phyloP scores from a whole-genome alignment of 352 stramenopile genomes.

The Phytophthora pistaciae region DNA sequence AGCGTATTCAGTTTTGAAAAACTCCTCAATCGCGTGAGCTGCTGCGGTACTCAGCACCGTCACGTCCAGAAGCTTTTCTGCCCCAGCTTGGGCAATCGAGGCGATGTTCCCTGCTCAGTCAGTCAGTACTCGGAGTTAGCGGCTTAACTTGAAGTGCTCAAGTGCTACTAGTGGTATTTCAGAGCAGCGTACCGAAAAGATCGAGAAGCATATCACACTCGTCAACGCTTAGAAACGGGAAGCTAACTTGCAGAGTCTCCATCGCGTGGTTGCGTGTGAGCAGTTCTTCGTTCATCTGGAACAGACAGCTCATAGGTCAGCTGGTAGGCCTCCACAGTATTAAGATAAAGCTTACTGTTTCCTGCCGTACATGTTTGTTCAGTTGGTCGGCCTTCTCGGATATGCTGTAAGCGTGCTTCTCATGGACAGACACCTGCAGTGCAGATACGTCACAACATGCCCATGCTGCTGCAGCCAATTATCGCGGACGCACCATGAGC shows the following conservation, averaged over 20 bases:
- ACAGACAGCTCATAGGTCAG: background rate
- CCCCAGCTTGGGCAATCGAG: slow-evolving; percentile 53
- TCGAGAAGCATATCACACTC: slow-evolving; percentile 87
- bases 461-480: background rate
- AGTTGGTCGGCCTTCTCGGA: slow-evolving; percentile 55
- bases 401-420: slow-evolving; percentile 61
- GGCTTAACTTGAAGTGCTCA: background rate
- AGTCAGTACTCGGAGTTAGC: background rate
- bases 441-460: slow-evolving; percentile 1
- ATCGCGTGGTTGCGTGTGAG: slow-evolving; percentile 59
- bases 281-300: slow-evolving; percentile 59
- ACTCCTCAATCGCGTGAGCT: slow-evolving; percentile 74
- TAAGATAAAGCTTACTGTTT: background rate
- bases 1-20: slow-evolving; percentile 75
- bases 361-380: slow-evolving; percentile 43
- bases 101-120: slow-evolving; percentile 55
- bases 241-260: slow-evolving; percentile 52
- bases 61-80: slow-evolving; percentile 62
- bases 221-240: slow-evolving; percentile 64
- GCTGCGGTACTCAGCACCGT: slow-evolving; percentile 69
- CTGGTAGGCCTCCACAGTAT: background rate
- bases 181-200: slow-evolving; percentile 58
- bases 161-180: background rate
- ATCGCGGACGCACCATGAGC: slow-evolving; percentile 51
- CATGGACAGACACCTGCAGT: slow-evolving; percentile 58